Evolutionary conservation across 2,329 filamentous ascomycete genomes (phyloP).

Genomic region (Aspergillus sp.): DNA sequence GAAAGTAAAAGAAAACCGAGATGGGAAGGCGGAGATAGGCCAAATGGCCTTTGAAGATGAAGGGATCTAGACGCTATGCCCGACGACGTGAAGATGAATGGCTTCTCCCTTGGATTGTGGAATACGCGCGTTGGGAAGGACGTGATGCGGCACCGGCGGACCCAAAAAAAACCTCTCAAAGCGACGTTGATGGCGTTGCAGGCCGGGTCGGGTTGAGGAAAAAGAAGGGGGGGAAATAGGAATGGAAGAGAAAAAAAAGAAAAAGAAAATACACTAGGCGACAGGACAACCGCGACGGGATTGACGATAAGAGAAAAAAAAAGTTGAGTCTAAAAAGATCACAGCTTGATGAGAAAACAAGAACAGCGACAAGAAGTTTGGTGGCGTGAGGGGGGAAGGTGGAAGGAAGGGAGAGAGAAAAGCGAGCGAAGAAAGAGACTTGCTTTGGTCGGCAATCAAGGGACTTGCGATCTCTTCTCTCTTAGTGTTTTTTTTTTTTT

Average conservation of each 20-base stretch:
- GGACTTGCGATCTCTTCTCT: conserved; percentile 4
- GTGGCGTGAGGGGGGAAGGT: conserved; percentile 10
- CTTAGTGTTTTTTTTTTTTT: conserved; percentile 4
- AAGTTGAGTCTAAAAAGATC: neutral
- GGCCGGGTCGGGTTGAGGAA: neutral
- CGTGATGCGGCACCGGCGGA: conserved; percentile 4
- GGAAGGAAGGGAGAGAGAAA: conserved; percentile 7
- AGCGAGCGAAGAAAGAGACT: conserved; percentile 3
- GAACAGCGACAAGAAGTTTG: neutral
- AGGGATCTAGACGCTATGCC: conserved; percentile 28
- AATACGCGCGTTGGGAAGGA: conserved; percentile 18
- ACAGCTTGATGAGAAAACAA: neutral
- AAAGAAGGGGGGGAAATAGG: neutral
- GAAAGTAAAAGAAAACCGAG: conserved; percentile 24
- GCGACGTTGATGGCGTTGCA: neutral
- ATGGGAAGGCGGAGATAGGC: conserved; percentile 25
- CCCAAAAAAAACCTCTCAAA: neutral
- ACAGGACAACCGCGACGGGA: neutral
- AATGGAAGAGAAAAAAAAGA: neutral
- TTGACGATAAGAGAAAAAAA: neutral
- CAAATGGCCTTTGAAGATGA: conserved; percentile 27
- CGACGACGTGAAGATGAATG: conserved; percentile 20
- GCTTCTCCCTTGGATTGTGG: conserved; percentile 13
- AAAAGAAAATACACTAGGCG: neutral
- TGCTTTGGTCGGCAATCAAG: conserved; percentile 21